phyloP scores from a whole-genome alignment of 2,329 filamentous ascomycete species.

The Calonectria pseudoreteaudii region DNA sequence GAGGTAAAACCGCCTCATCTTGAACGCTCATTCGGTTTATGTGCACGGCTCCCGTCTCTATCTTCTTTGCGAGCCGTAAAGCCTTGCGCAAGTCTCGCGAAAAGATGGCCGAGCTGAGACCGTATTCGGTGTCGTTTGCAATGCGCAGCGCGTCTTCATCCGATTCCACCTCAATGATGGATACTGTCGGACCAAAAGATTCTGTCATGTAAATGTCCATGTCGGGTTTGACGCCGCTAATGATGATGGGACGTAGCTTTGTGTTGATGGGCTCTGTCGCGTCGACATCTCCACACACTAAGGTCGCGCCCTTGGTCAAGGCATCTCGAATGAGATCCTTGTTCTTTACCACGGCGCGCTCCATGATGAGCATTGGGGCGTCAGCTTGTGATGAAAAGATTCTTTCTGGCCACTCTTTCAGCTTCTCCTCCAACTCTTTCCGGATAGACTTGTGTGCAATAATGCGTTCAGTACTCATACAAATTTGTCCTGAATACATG shows the following conservation, averaged over 20 bases:
- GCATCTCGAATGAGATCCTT: constrained; percentile 65
- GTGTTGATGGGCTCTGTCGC: constrained; percentile 44
- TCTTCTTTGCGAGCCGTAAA: constrained; percentile 66
- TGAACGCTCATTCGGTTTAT: constrained; percentile 28
- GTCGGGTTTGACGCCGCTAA: constrained; percentile 66
- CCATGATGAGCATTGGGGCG: constrained; percentile 19
- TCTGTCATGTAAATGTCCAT: constrained; percentile 84
- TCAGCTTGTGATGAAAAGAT: constrained; percentile 12
- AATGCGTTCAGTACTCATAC: constrained; percentile 72
- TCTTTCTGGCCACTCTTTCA: constrained; percentile 11
- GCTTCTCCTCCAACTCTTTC: constrained; percentile 4
- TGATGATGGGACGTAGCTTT: constrained; percentile 71
- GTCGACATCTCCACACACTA: constrained; percentile 53
- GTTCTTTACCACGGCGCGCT: constrained; percentile 27
- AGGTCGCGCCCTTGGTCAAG: constrained; percentile 73
- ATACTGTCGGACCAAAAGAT: constrained; percentile 80
- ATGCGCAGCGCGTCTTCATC: constrained; percentile 78
- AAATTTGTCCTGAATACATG: constrained; percentile 80
- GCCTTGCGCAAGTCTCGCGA: constrained; percentile 72
- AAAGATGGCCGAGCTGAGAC: constrained; percentile 77
- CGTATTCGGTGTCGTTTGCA: constrained; percentile 86
- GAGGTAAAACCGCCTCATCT: constrained; percentile 24
- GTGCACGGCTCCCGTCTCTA: constrained; percentile 71
- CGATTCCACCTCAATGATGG: constrained; percentile 71
- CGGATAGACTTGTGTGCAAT: constrained; percentile 60